Percentiles rank a stretch among this genome's conserved stretches.
These are phyloP conservation scores for Picea abies DNA, from an alignment of 83 land plant genomes.

Conservation along the genomic window DNA sequence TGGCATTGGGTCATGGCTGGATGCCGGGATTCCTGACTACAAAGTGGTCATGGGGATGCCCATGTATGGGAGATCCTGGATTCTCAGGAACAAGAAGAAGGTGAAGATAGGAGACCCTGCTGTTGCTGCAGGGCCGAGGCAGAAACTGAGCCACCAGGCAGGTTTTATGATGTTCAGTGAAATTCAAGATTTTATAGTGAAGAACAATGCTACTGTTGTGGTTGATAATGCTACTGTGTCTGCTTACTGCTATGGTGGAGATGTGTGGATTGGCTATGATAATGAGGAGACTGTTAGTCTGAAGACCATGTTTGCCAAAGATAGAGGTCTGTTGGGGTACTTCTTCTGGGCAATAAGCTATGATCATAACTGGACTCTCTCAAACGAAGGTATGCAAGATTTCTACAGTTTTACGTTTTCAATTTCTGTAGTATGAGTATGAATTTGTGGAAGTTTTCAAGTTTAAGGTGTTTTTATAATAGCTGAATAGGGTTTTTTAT, in stretches of 20 bases:
- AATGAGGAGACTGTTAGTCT: slow-evolving; percentile 18
- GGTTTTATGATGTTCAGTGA: slow-evolving; percentile 25
- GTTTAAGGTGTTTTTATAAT: not conserved
- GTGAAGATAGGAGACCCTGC: slow-evolving; percentile 31
- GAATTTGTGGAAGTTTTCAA: not conserved
- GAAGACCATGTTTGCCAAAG: slow-evolving; percentile 29
- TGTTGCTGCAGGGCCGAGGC: slow-evolving; percentile 32
- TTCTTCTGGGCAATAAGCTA: slow-evolving; percentile 21
- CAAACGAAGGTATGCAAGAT: too few species aligned
- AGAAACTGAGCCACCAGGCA: slow-evolving; percentile 25
- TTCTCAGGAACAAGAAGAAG: slow-evolving; percentile 28
- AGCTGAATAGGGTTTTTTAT: too few species aligned
- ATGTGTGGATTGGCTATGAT: slow-evolving; percentile 38
- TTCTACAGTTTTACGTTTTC: not conserved
- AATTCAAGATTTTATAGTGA: slow-evolving; percentile 15
- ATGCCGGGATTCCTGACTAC: slow-evolving; percentile 34
- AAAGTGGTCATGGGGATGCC: slow-evolving; percentile 63
- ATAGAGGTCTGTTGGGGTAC: slow-evolving; percentile 22
- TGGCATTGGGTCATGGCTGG: slow-evolving; percentile 41
- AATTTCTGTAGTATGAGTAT: not conserved
- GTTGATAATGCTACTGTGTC: slow-evolving; percentile 31
- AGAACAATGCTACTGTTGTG: slow-evolving; percentile 18
- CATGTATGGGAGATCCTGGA: slow-evolving; percentile 50
- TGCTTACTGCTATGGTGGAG: slow-evolving; percentile 28
- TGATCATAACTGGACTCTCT: not conserved